Evolutionary conservation across 768 basidiomycete genomes (phyloP).

Genomic region (Termitomyces sp.): DNA sequence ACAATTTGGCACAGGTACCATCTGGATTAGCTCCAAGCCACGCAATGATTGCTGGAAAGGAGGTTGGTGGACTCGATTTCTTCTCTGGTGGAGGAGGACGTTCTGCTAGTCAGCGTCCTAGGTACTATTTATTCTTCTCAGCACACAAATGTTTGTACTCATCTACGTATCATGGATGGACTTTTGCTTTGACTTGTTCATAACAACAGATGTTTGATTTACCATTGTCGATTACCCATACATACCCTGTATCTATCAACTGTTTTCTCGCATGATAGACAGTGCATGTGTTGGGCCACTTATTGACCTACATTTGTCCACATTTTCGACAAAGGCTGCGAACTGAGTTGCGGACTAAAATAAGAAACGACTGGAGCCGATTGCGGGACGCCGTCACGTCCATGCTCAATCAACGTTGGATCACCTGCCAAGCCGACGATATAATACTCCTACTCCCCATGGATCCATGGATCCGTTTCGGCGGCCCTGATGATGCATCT

Average conservation of each 20-base stretch:
- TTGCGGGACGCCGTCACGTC: slow-evolving; percentile 13
- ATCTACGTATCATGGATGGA: slow-evolving; percentile 17
- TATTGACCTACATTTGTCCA: background rate
- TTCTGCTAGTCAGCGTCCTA: slow-evolving; percentile 52
- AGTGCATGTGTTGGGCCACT: background rate
- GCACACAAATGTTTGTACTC: slow-evolving; percentile 14
- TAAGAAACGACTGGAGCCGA: background rate
- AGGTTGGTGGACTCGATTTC: slow-evolving; percentile 73
- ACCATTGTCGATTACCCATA: background rate
- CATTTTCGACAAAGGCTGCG: background rate
- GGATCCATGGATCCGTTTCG: slow-evolving; percentile 6
- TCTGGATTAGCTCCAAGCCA: slow-evolving; percentile 66
- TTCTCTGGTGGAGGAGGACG: slow-evolving; percentile 72
- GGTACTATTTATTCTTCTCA: slow-evolving; percentile 3
- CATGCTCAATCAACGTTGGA: background rate
- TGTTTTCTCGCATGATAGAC: background rate
- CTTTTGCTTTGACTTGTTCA: slow-evolving; percentile 9
- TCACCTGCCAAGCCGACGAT: slow-evolving; percentile 1
- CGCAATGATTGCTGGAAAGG: slow-evolving; percentile 69
- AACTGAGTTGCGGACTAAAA: background rate
- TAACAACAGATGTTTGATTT: slow-evolving; percentile 2
- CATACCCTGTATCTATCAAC: background rate
- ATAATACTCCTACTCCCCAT: slow-evolving; percentile 6
- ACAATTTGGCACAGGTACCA: slow-evolving; percentile 74
- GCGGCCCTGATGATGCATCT: background rate